Evolutionary conservation across 495 filamentous ascomycete genomes (phyloP).

Genomic region (Glutinoglossum americanum): DNA sequence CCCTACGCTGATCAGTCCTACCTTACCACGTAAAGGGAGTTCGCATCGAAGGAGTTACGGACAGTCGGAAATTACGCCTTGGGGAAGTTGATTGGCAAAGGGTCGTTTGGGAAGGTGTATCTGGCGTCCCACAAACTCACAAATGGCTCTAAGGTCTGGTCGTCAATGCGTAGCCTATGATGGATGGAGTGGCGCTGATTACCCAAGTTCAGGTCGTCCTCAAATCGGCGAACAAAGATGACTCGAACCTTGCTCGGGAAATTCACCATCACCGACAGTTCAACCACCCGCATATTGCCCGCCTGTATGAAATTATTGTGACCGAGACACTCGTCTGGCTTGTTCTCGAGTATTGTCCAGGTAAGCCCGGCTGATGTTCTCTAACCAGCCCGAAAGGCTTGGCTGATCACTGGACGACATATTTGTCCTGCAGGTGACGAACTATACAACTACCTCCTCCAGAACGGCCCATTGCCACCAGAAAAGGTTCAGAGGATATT

Average conservation of each 20-base stretch:
- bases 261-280: conserved; percentile 98
- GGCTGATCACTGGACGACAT: not conserved
- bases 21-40: conserved; percentile 41
- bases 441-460: conserved; percentile 82
- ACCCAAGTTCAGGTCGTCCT: conserved; percentile 55
- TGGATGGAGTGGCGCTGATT: conserved; percentile 1
- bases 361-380: conserved; percentile 26
- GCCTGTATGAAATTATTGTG: conserved; percentile 92
- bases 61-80: conserved; percentile 88
- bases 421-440: conserved; percentile 52
- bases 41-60: conserved; percentile 75
- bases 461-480: conserved; percentile 60
- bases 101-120: conserved; percentile 96
- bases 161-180: not conserved
- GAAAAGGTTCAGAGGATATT: conserved; percentile 92
- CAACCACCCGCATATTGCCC: conserved; percentile 88
- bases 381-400: not conserved
- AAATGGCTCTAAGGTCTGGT: conserved; percentile 82
- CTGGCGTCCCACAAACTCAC: conserved; percentile 92
- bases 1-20: conserved; percentile 8
- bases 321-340: conserved; percentile 91
- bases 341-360: conserved; percentile 89
- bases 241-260: conserved; percentile 84
- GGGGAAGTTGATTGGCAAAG: conserved; percentile 83
- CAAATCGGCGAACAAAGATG: conserved; percentile 90